Conservation (phyloP, 371 early-diverging fungal species). For the Mucor lusitanicus region DNA sequence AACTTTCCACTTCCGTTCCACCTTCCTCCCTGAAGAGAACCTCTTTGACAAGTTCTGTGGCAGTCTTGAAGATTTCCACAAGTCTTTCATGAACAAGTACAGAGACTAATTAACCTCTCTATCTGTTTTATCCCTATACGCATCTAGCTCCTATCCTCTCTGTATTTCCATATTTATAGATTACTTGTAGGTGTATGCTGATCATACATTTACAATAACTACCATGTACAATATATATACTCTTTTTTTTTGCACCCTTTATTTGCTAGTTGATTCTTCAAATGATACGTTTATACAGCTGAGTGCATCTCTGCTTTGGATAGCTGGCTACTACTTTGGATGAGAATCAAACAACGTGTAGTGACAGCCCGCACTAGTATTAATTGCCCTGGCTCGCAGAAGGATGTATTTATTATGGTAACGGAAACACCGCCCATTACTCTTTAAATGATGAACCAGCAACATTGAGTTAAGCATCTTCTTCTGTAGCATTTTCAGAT, state of each 20-base stretch:
- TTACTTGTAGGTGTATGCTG: not conserved
- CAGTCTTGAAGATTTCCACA: conserved; percentile 78
- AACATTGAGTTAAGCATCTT: not conserved
- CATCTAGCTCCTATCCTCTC: not conserved
- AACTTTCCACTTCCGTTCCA: conserved; percentile 95
- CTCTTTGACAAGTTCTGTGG: conserved; percentile 87
- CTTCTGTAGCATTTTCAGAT: not conserved
- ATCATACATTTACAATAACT: not conserved
- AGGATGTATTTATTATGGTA: too few species aligned
- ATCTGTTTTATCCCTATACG: not conserved
- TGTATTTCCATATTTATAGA: not conserved
- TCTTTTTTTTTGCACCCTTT: not conserved
- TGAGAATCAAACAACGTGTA: too few species aligned
- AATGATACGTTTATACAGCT: not conserved
- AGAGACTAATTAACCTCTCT: conserved; percentile 17
- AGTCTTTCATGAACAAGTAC: conserved; percentile 77
- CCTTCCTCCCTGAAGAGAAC: conserved; percentile 93
- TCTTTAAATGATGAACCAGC: not conserved
- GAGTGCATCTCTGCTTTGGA: too few species aligned
- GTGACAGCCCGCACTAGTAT: too few species aligned
- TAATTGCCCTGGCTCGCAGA: too few species aligned
- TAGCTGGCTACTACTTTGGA: too few species aligned
- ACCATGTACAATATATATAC: conserved; percentile 1
- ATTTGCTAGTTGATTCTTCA: not conserved
- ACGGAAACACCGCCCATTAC: too few species aligned